Conservation (phyloP, 257 asterid species). For the Nicotiana knightiana region DNA sequence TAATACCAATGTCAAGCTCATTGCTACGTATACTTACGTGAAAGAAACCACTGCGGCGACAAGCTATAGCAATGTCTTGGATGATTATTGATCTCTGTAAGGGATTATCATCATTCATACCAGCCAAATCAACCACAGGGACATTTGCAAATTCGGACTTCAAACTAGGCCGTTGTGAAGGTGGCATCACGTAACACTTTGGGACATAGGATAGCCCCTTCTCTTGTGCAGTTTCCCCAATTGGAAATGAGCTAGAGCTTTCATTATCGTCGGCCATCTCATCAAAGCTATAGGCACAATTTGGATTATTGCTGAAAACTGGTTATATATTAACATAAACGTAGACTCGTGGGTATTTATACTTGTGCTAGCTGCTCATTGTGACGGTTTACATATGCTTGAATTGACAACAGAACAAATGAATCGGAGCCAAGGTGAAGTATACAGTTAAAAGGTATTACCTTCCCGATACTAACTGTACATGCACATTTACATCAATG, state of each 20-base stretch:
- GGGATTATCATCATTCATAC: constrained; percentile 11
- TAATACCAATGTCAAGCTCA: background rate
- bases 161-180: background rate
- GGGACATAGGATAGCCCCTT: constrained; percentile 29
- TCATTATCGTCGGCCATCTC: background rate
- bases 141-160: constrained; percentile 3
- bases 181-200: constrained; percentile 24
- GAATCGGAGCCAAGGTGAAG: background rate
- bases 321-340: background rate
- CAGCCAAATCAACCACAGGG: constrained; percentile 27
- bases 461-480: background rate
- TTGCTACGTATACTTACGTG: constrained; percentile 27
- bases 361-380: background rate
- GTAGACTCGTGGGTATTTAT: background rate
- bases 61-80: constrained; percentile 27
- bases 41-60: constrained; percentile 34
- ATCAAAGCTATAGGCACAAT: background rate
- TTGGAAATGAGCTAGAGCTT: constrained; percentile 23
- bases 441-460: background rate
- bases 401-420: background rate
- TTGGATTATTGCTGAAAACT: background rate
- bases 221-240: constrained; percentile 38
- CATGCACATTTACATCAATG: background rate
- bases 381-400: background rate
- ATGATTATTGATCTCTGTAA: constrained; percentile 10